Percentiles rank a stretch among this genome's conserved stretches.
Evolutionary conservation across 2,329 filamentous ascomycete species (phyloP).

Genomic region (Tympanopsis confertula): DNA sequence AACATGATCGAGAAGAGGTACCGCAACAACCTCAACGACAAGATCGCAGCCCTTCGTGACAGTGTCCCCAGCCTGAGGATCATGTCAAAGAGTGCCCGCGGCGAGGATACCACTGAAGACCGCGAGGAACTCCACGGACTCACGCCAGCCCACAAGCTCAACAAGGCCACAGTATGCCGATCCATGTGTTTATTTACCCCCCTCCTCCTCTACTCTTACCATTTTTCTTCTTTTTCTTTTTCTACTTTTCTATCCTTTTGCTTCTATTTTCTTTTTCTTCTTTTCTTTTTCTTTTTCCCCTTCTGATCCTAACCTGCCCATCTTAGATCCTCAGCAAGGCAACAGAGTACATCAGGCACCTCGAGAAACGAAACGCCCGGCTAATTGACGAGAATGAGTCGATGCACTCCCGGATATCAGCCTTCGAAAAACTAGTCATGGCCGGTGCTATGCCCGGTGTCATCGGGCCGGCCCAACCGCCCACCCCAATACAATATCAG

Average conservation of each 20-base stretch:
- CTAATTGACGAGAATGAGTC: constrained; percentile 70
- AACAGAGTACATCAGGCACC: constrained; percentile 86
- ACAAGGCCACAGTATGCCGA: constrained; percentile 75
- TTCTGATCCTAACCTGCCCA: constrained; percentile 8
- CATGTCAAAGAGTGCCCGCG: constrained; percentile 61
- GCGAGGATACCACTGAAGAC: constrained; percentile 61
- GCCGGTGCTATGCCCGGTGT: constrained; percentile 58
- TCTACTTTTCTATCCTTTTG: background rate
- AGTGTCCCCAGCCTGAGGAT: constrained; percentile 83
- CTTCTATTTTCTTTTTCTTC: constrained; percentile 4
- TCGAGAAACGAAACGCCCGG: constrained; percentile 80
- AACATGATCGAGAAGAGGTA: background rate
- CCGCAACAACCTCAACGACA: constrained; percentile 62
- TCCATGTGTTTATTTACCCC: background rate
- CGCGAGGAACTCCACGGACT: constrained; percentile 72
- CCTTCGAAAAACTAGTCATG: constrained; percentile 70
- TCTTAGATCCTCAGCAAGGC: constrained; percentile 72
- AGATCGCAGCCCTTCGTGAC: constrained; percentile 83
- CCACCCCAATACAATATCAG: constrained; percentile 38
- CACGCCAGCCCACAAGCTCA: constrained; percentile 82
- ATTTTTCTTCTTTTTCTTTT: background rate
- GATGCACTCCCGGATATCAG: constrained; percentile 67
- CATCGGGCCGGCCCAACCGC: constrained; percentile 40
- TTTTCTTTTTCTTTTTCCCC: background rate
- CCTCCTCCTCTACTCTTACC: constrained; percentile 3